A percentile compares a stretch with the other conserved stretches of the same genome.
Evolutionary conservation across 148 eudicot species (phyloP).

Genomic region (Fagopyrum homotropicum): DNA sequence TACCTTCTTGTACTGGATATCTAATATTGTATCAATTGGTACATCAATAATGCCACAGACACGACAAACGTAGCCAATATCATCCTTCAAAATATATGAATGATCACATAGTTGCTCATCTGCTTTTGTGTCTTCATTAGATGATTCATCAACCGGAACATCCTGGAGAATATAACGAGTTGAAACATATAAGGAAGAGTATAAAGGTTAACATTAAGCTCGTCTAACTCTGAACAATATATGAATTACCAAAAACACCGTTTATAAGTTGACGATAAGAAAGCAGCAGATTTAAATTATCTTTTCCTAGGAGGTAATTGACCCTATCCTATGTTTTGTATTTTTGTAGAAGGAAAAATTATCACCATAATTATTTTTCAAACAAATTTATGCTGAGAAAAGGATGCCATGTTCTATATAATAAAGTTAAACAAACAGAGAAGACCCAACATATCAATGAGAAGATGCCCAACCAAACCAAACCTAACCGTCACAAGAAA

Average conservation of each 20-base stretch:
- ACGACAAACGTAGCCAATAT: conserved; percentile 89
- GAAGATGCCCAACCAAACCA: neutral
- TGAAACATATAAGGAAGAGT: neutral
- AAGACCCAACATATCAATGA: neutral
- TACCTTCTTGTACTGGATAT: conserved; percentile 68
- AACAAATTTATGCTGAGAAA: neutral
- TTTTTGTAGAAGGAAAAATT: neutral
- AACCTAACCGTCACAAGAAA: neutral
- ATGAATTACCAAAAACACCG: neutral
- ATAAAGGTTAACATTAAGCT: neutral
- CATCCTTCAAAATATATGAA: conserved; percentile 77
- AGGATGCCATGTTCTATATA: neutral
- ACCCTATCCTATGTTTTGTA: too few species aligned
- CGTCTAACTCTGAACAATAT: neutral
- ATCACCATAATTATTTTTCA: neutral
- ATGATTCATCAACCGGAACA: conserved; percentile 30
- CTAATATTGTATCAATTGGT: conserved; percentile 71
- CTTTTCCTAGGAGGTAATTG: too few species aligned
- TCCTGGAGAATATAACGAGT: conserved; percentile 38
- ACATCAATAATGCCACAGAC: conserved; percentile 76
- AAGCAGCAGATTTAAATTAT: too few species aligned
- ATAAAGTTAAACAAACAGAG: neutral
- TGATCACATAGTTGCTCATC: conserved; percentile 83
- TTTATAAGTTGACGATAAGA: neutral
- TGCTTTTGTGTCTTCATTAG: conserved; percentile 34